Base-by-base conservation (phyloP, 805 yeast genomes). In the Candida chilensis region DNA sequence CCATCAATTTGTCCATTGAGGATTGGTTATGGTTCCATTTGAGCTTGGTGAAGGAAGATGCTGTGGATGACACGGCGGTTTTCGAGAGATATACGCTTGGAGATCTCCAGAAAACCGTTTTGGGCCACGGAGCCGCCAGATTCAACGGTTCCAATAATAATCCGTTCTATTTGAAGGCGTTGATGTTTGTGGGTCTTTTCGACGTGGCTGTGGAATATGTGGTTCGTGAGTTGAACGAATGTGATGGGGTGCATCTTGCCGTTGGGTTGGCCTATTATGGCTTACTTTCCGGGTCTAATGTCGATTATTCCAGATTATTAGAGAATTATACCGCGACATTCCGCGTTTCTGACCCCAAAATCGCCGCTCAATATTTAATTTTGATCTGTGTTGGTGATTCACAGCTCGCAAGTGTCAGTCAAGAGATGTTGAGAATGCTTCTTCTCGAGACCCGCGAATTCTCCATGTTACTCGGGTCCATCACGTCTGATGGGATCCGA, bases 11-110 rank as follows among this genome's bases (percentile, higher is more conserved):
- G 21, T 83, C 94, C 35, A 73, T 88, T 28, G 97, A 90, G 53
- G 97, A 90, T 57, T 90, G 97, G 97, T 53, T 90, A 29, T 90
- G 98, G 98, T 74, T 83, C 48, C 96, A 92, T 54, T 66, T 92
- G 33, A 68, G 76, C 54, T 64, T 90, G 17, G 74, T 83, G 11
- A 72, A 77, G 33, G 90, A 84, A 44, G 69, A 61, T 27, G 48
- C 41, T 22, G 56, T 34, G 12, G 64, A 54, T 12, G 64, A 60
- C 17, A 72, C 64, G 29, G 71, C 80, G 20, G 58, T 76, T 8
- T 74, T 72, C 47, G 95, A 85, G 42, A 67, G 71, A 37, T 90
- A 86, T 51, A 68, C 78, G 2, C 61, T 92, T 34, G 54, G 48
- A 17, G 94, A 86, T 44, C 68, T 92, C 40, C 96, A 86, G 52